phyloP scores from a whole-genome alignment of 1,284 basidiomycete species.

The Heterobasidion annosum region DNA sequence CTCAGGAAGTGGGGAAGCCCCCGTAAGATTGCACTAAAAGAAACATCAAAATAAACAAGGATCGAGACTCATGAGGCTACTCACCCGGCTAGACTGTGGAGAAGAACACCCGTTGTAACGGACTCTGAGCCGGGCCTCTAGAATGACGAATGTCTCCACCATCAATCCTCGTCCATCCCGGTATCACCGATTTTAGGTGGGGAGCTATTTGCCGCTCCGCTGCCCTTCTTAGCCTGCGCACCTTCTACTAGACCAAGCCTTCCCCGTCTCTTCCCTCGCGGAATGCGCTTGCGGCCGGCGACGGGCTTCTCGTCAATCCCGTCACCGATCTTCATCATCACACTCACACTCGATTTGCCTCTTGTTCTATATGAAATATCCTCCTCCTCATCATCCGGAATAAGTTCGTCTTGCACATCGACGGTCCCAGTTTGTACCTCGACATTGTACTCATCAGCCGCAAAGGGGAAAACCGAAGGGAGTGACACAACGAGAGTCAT shows the following conservation, averaged over 20 bases:
- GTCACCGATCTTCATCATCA: slow-evolving; percentile 54
- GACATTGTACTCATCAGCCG: slow-evolving; percentile 53
- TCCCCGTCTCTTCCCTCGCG: slow-evolving; percentile 11
- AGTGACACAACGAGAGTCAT: slow-evolving; percentile 65
- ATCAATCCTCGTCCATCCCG: slow-evolving; percentile 16
- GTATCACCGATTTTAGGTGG: slow-evolving; percentile 21
- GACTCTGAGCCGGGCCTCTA: neutral
- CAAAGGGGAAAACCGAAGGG: slow-evolving; percentile 66
- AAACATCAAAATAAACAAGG: too few species aligned
- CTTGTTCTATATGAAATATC: slow-evolving; percentile 59
- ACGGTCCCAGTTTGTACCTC: slow-evolving; percentile 70
- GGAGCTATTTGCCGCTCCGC: slow-evolving; percentile 17
- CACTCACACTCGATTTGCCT: slow-evolving; percentile 55
- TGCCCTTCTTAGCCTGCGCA: slow-evolving; percentile 4
- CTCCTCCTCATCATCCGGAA: slow-evolving; percentile 69
- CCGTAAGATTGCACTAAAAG: too few species aligned
- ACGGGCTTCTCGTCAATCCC: slow-evolving; percentile 30
- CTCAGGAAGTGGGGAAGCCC: too few species aligned
- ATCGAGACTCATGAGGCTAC: neutral
- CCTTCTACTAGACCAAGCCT: neutral
- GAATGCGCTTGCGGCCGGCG: slow-evolving; percentile 10
- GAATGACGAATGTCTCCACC: too few species aligned
- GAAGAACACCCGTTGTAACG: neutral
- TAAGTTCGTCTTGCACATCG: slow-evolving; percentile 72
- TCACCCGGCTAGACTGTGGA: neutral